A percentile compares a stretch with the other conserved stretches of the same genome.
These are phyloP conservation scores for Fusarium irregulare DNA, from an alignment of 2,329 filamentous ascomycete genomes.

Conservation along the genomic window DNA sequence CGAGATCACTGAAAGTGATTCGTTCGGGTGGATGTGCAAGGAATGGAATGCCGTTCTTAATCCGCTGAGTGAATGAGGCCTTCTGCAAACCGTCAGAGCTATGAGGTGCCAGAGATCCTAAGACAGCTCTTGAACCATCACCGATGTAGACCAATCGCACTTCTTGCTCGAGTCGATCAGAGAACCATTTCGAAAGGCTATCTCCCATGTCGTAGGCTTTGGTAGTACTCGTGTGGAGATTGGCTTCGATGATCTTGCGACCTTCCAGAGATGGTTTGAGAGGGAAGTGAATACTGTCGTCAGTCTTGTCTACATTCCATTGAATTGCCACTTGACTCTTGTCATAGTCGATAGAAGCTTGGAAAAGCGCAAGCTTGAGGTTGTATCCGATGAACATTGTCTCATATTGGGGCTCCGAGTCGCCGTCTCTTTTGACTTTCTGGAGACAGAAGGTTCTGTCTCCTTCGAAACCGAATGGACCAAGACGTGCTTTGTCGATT, in stretches of 20 bases:
- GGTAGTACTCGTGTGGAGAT: constrained; percentile 31
- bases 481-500: constrained; percentile 17
- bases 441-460: constrained; percentile 42
- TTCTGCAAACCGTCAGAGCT: constrained; percentile 30
- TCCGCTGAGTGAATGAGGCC: neutral
- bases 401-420: constrained; percentile 6
- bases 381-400: constrained; percentile 42
- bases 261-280: constrained; percentile 9
- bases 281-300: constrained; percentile 28
- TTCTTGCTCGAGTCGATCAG: constrained; percentile 32
- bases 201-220: constrained; percentile 41
- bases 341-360: constrained; percentile 16
- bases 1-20: constrained; percentile 36
- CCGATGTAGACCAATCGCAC: constrained; percentile 38
- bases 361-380: constrained; percentile 36
- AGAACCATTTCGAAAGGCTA: constrained; percentile 35
- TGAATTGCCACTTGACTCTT: neutral
- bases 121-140: constrained; percentile 35
- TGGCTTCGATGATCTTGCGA: constrained; percentile 6
- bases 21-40: constrained; percentile 20
- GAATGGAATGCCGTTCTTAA: constrained; percentile 16
- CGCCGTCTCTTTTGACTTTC: constrained; percentile 21
- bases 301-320: neutral
- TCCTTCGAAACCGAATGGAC: constrained; percentile 34
- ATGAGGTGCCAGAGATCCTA: constrained; percentile 42